Conservation (phyloP, 176 grass and related monocot species). For the barley (Hordeum vulgare) region MorexV3_pseudomolecules_assembly NC_058518.1:487926613-487927112, state of each 20-base stretch:
- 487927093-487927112: not conserved
- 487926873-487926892: not conserved
- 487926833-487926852: not conserved
- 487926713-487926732: constrained; percentile 35
- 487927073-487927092: not conserved
- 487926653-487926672: too few species aligned
- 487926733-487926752: not conserved
- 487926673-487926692: constrained; percentile 47
- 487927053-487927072: too few species aligned
- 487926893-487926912: not conserved
- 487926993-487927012: too few species aligned
- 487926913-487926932: not conserved
- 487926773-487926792: not conserved
- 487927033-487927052: too few species aligned
- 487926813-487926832: too few species aligned
- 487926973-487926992: too few species aligned
- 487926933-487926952: not conserved
- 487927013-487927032: too few species aligned
- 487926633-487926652: too few species aligned
- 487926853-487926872: not conserved
- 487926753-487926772: not conserved
- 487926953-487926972: not conserved
- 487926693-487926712: constrained; percentile 61
- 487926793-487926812: not conserved
- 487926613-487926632: too few species aligned